A percentile compares a stretch with the other conserved stretches of the same genome.
These are phyloP conservation scores for Skeletonema potamos DNA, from an alignment of 108 stramenopile species.

Conservation along the genomic window DNA sequence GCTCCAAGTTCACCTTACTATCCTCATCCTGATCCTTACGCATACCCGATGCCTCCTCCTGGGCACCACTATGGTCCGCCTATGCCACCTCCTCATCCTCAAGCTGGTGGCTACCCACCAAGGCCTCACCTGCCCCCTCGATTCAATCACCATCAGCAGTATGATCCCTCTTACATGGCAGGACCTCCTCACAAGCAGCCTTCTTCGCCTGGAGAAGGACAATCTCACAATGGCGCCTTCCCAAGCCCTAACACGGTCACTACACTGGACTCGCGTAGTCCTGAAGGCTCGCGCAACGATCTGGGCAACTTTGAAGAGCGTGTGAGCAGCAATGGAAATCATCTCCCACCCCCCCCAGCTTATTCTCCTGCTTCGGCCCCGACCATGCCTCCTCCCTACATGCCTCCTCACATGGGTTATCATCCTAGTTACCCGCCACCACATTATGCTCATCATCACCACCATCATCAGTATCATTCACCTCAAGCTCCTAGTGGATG, in stretches of 20 bases:
- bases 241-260: slow-evolving; percentile 9
- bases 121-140: slow-evolving; percentile 11
- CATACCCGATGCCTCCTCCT: slow-evolving; percentile 5
- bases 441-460: neutral
- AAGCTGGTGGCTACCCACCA: neutral
- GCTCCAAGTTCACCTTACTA: neutral
- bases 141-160: neutral
- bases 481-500: slow-evolving; percentile 35
- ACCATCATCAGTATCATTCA: slow-evolving; percentile 8
- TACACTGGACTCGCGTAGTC: slow-evolving; percentile 31
- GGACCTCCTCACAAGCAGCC: neutral
- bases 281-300: slow-evolving; percentile 40
- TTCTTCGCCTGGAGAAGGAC: slow-evolving; percentile 2
- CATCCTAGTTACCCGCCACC: neutral
- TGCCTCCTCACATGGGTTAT: slow-evolving; percentile 15
- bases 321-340: slow-evolving; percentile 7
- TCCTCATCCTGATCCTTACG: neutral
- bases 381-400: neutral
- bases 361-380: neutral
- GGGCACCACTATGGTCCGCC: neutral
- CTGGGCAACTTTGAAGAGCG: slow-evolving; percentile 37
- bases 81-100: neutral
- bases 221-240: neutral
- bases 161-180: neutral
- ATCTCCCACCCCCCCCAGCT: neutral